phyloP scores from a whole-genome alignment of 2,329 filamentous ascomycete species.

The Colletotrichum spaethianum region DNA sequence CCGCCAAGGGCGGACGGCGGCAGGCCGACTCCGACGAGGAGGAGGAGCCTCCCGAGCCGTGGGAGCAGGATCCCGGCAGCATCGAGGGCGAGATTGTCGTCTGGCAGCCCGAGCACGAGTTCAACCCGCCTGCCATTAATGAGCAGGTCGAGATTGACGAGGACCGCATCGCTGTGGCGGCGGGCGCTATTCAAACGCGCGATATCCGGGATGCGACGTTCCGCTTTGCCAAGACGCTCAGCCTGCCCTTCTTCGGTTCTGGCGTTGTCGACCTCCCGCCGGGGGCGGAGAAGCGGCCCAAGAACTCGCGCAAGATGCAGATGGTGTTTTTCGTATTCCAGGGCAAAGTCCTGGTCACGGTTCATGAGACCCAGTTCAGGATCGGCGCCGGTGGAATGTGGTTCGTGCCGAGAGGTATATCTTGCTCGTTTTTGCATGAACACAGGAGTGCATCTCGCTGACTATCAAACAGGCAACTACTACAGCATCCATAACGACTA shows the following conservation, averaged over 20 bases:
- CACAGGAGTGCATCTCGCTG: slow-evolving; percentile 8
- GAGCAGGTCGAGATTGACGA: slow-evolving; percentile 68
- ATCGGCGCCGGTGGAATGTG: slow-evolving; percentile 91
- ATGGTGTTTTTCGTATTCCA: slow-evolving; percentile 94
- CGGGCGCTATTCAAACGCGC: slow-evolving; percentile 68
- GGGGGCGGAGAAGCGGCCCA: slow-evolving; percentile 85
- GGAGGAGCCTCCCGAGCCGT: slow-evolving; percentile 71
- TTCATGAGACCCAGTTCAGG: slow-evolving; percentile 82
- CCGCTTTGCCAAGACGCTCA: slow-evolving; percentile 90
- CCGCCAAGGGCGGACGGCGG: slow-evolving; percentile 48
- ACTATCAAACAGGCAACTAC: slow-evolving; percentile 80
- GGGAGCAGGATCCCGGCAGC: slow-evolving; percentile 78
- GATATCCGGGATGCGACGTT: slow-evolving; percentile 79
- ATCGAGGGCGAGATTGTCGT: slow-evolving; percentile 74
- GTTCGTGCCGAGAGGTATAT: slow-evolving; percentile 92
- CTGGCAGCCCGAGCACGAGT: slow-evolving; percentile 73
- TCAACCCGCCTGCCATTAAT: slow-evolving; percentile 61
- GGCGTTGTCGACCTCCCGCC: slow-evolving; percentile 92
- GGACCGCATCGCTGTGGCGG: slow-evolving; percentile 70
- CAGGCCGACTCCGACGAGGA: slow-evolving; percentile 63
- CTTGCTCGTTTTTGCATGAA: not conserved
- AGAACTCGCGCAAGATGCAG: slow-evolving; percentile 96
- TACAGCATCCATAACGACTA: slow-evolving; percentile 92
- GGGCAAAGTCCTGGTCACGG: slow-evolving; percentile 85
- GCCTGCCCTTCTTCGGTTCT: slow-evolving; percentile 87